Conservation (phyloP, 2,329 filamentous ascomycete genomes). For the Periconia digitata region DNA sequence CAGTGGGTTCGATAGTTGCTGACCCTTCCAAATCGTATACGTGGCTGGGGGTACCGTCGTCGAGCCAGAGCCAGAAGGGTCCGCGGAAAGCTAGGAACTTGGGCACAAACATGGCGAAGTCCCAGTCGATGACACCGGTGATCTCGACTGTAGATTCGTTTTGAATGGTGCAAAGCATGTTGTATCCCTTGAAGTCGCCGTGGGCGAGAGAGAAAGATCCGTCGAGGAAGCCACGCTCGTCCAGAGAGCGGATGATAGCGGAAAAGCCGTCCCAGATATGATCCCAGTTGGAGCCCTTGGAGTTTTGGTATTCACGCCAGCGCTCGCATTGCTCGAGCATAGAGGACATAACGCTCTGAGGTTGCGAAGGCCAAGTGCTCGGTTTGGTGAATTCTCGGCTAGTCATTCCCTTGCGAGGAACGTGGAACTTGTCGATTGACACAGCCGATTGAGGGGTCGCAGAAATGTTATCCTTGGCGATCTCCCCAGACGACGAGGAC, state of each 20-base stretch:
- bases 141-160: slow-evolving; percentile 9
- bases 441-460: neutral
- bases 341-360: neutral
- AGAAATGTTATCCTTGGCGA: neutral
- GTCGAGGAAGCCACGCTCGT: slow-evolving; percentile 11
- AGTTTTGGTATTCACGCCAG: slow-evolving; percentile 6
- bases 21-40: slow-evolving; percentile 20
- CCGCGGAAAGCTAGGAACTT: slow-evolving; percentile 34
- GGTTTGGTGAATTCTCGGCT: neutral
- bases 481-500: neutral
- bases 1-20: slow-evolving; percentile 10
- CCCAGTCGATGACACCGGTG: slow-evolving; percentile 39
- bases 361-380: neutral
- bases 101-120: slow-evolving; percentile 33
- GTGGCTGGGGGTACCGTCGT: slow-evolving; percentile 4
- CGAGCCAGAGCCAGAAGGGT: slow-evolving; percentile 36
- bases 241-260: slow-evolving; percentile 10
- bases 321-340: slow-evolving; percentile 10
- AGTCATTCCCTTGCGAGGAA: neutral
- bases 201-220: slow-evolving; percentile 21
- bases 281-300: slow-evolving; percentile 1
- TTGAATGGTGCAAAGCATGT: slow-evolving; percentile 28
- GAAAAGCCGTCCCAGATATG: slow-evolving; percentile 13
- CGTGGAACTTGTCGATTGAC: slow-evolving; percentile 4
- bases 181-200: slow-evolving; percentile 27